Base-by-base conservation (phyloP, 345 rosid species). In the Anacardium occidentale region DNA sequence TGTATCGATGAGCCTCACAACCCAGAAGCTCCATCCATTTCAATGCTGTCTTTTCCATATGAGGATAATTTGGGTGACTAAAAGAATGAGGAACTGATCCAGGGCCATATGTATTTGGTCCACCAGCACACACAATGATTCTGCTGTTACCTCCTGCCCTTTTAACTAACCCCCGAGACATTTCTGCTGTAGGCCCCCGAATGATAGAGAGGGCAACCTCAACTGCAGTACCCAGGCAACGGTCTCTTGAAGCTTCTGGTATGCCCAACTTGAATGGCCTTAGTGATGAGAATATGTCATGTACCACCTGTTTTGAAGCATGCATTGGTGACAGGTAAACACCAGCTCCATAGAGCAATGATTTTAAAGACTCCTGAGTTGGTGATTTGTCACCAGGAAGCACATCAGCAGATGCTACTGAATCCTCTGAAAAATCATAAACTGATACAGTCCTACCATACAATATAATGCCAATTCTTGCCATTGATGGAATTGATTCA, bases 381-480 rank as follows among this genome's bases (percentile, higher is more conserved):
- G 95, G 97, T 57, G 93, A 87, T 83, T 85, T 85, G 55, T 86
- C 96, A 75, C 99, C 98, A 70, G 95, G 89, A 77, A 96, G 91
- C 76, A 91, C 99, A 82, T 96, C 98, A 10, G 99, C 96, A 26
- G 98, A 93, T 78, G 99, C 99, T 55, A 91, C 77, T 17, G 90
- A 89, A 66, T 89, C 93, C 86, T 91, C 96, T 52, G 98, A 89
- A 79, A 91, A 96, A 82, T 96, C 99, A 75, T 85, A 93, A 72
- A 96, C 83, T 6, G 99, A 96, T 60, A 93, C 89, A 14, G 97
- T 85, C 44, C 96, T 85, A 13, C 98, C 93, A 83, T 91, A 96
- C 48, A 85, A 68, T 75, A 96, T 74, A 56, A 96, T 90, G 76
- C 98, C 99, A 78, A 93, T 82, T 81, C 94, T 93, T 17, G 96